phyloP scores from a whole-genome alignment of 2,329 filamentous ascomycete genomes.

The Alternaria brassicicola region DNA sequence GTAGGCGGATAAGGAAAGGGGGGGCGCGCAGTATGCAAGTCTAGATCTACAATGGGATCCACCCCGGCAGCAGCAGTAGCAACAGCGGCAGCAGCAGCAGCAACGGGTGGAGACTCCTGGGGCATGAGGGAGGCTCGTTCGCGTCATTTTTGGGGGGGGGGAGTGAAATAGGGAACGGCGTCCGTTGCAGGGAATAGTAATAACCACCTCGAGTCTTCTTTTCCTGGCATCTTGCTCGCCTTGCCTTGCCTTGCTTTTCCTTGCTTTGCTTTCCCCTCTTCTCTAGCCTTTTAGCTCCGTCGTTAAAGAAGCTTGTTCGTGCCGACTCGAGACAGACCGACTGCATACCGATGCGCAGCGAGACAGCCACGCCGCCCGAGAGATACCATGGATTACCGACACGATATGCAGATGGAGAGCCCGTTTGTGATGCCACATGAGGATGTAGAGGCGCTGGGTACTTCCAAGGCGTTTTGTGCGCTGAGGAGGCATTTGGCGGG shows the following conservation, averaged over 20 bases:
- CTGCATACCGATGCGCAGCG: conserved; percentile 14
- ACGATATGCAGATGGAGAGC: conserved; percentile 32
- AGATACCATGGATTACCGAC: conserved; percentile 9
- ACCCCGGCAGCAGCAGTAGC: conserved; percentile 2
- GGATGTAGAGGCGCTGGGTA: conserved; percentile 48
- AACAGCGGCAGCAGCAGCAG: not conserved
- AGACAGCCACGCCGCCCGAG: not conserved
- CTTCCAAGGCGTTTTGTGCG: conserved; percentile 53
- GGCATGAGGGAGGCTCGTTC: conserved; percentile 14
- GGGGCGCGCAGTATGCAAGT: conserved; percentile 13
- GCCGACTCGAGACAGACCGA: conserved; percentile 1
- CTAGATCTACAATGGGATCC: conserved; percentile 7
- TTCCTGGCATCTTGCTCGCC: conserved; percentile 2
- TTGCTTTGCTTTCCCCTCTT: not conserved
- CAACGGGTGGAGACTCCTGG: conserved; percentile 3
- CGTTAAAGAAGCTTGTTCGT: conserved; percentile 2
- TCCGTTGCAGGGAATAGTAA: conserved; percentile 1
- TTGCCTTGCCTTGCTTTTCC: not conserved
- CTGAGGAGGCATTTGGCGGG: conserved; percentile 51
- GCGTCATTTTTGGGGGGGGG: conserved; percentile 20
- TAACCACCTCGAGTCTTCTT: conserved; percentile 5
- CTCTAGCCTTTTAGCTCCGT: not conserved
- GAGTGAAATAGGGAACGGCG: conserved; percentile 24
- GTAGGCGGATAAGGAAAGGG: conserved; percentile 17
- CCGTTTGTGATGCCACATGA: conserved; percentile 53